These are phyloP conservation scores for Rhizophagus clarus DNA, from an alignment of 192 early-diverging fungal species.

Conservation along the genomic window DNA sequence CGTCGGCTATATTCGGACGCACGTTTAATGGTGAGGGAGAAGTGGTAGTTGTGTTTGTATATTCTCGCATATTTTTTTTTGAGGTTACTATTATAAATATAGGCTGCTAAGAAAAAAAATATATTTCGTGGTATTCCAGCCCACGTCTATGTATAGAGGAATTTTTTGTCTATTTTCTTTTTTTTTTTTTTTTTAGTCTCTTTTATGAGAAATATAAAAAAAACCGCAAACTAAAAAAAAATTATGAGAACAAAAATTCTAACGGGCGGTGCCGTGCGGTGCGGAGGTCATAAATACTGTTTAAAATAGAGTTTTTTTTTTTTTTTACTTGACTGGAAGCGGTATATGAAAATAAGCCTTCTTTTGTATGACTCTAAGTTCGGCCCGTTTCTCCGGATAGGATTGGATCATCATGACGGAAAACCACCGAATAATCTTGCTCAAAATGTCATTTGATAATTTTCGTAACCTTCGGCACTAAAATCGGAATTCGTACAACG, in stretches of 20 bases:
- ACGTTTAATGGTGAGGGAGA: neutral
- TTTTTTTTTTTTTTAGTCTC: neutral
- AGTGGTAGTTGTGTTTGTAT: too few relatives aligned
- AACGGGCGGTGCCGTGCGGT: conserved; percentile 27
- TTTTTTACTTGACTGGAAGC: neutral
- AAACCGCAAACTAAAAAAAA: conserved; percentile 14
- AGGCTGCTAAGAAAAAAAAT: neutral
- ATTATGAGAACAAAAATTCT: conserved; percentile 17
- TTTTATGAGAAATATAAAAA: too few relatives aligned
- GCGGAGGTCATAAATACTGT: neutral
- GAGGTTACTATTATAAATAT: neutral
- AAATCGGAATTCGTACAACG: conserved; percentile 4
- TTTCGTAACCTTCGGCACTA: neutral
- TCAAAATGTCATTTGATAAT: neutral
- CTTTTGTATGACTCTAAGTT: conserved; percentile 20
- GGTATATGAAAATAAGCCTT: neutral
- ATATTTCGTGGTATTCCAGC: conserved; percentile 23
- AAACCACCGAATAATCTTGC: neutral
- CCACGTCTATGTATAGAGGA: neutral
- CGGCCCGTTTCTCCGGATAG: conserved; percentile 33
- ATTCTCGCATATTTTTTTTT: conserved; percentile 18
- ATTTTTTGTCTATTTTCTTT: conserved; percentile 24
- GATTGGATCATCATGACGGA: conserved; percentile 17
- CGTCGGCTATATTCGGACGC: conserved; percentile 31
- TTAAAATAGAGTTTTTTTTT: neutral